Evolutionary conservation across 1,284 basidiomycete species (phyloP).

Genomic region (Ganoderma boninense): DNA sequence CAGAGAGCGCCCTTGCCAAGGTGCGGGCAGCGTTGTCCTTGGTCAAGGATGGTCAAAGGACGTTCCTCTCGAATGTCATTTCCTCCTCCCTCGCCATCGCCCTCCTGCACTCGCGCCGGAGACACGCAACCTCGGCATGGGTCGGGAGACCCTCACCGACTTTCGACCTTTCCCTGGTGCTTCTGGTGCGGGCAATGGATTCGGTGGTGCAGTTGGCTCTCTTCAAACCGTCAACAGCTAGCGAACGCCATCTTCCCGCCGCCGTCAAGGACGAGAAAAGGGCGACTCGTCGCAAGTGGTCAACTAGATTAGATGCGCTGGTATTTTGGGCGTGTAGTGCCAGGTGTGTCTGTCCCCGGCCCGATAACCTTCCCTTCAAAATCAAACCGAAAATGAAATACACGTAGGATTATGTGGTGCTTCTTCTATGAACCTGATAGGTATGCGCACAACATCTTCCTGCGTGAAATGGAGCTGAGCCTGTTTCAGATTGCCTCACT

Average conservation of each 20-base stretch:
- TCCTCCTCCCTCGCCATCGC: slow-evolving; percentile 64
- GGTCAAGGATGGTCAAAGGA: slow-evolving; percentile 51
- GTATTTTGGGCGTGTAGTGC: slow-evolving; percentile 80
- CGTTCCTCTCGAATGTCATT: slow-evolving; percentile 64
- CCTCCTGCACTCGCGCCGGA: slow-evolving; percentile 61
- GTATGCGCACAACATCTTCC: slow-evolving; percentile 44
- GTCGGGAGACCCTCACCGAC: slow-evolving; percentile 56
- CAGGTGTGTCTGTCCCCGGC: slow-evolving; percentile 54
- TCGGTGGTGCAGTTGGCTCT: slow-evolving; percentile 61
- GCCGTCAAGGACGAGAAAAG: slow-evolving; percentile 28
- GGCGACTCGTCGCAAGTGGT: slow-evolving; percentile 37
- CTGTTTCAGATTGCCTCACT: slow-evolving; percentile 63
- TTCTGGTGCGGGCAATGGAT: slow-evolving; percentile 77
- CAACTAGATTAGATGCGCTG: slow-evolving; percentile 66
- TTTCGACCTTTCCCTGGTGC: slow-evolving; percentile 70
- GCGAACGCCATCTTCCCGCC: slow-evolving; percentile 21
- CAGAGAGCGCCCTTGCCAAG: slow-evolving; percentile 2
- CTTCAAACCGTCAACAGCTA: slow-evolving; percentile 38
- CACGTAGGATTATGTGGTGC: slow-evolving; percentile 82
- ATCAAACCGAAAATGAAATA: not conserved
- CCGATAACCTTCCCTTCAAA: not conserved
- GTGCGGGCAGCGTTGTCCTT: slow-evolving; percentile 26
- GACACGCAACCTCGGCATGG: slow-evolving; percentile 17
- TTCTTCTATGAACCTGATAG: slow-evolving; percentile 79
- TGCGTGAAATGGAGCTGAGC: slow-evolving; percentile 4